phyloP scores from a whole-genome alignment of 148 eudicot species.

The Linanthus parryae region DNA sequence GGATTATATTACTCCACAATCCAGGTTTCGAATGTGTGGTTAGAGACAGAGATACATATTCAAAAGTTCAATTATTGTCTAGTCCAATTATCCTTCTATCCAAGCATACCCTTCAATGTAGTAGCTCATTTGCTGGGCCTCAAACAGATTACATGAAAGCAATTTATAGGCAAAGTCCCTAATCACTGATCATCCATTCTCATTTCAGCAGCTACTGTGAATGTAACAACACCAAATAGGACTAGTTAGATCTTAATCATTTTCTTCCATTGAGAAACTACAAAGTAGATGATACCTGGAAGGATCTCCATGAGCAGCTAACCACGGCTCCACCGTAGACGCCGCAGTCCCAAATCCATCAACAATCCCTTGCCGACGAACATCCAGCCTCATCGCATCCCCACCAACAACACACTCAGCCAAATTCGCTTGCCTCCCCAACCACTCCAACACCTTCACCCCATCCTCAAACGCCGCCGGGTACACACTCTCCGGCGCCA shows the following conservation, averaged over 20 bases:
- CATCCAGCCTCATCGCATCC: constrained; percentile 37
- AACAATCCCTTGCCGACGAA: constrained; percentile 41
- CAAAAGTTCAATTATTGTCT: no score
- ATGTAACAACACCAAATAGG: neutral
- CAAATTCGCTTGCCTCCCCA: no score
- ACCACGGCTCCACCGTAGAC: constrained; percentile 85
- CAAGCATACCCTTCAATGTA: neutral
- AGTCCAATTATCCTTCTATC: no score
- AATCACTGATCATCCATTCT: neutral
- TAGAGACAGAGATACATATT: no score
- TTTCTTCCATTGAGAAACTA: neutral
- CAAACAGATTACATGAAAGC: neutral
- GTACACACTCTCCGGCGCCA: no score
- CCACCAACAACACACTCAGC: constrained; percentile 24
- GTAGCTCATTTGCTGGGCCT: neutral
- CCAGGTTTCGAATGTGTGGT: no score
- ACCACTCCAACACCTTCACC: no score
- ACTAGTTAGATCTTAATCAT: neutral
- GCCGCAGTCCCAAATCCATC: constrained; percentile 71
- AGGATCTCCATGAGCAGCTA: constrained; percentile 93
- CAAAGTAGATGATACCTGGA: constrained; percentile 75
- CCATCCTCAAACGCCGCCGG: no score
- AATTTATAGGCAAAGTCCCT: neutral
- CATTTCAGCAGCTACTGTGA: no score
- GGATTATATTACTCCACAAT: no score